These are phyloP conservation scores for Russula vinacea DNA, from an alignment of 768 basidiomycete species.

Conservation along the genomic window DNA sequence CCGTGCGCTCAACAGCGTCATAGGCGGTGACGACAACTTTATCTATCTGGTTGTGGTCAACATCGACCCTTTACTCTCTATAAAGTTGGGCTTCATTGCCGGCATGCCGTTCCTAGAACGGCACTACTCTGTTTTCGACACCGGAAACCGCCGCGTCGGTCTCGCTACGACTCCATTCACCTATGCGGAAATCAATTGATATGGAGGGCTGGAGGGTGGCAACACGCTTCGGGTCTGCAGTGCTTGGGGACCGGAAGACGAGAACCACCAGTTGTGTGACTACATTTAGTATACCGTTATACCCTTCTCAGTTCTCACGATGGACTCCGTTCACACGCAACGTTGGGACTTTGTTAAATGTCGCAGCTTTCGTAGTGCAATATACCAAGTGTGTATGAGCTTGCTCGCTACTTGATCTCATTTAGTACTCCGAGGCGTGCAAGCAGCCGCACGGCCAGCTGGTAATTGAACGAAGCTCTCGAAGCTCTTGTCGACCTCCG, in stretches of 20 bases:
- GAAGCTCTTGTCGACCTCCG: background rate
- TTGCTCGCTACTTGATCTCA: background rate
- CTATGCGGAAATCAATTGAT: conserved; percentile 38
- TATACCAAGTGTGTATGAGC: background rate
- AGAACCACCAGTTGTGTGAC: no score
- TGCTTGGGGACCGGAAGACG: no score
- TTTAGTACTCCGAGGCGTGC: background rate
- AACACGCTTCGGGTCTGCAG: no score
- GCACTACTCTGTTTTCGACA: conserved; percentile 66
- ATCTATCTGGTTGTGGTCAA: no score
- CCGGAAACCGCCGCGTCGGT: conserved; percentile 53
- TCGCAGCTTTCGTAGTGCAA: background rate
- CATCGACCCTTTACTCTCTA: no score
- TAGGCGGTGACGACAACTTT: no score
- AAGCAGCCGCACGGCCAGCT: background rate
- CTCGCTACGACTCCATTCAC: conserved; percentile 54
- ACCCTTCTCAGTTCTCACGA: no score
- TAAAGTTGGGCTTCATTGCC: no score
- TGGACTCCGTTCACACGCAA: no score
- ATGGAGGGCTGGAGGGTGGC: background rate
- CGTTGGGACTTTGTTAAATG: no score
- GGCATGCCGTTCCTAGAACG: conserved; percentile 56
- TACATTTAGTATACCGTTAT: no score
- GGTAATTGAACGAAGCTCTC: background rate
- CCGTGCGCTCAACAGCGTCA: conserved; percentile 42